Base-by-base conservation (phyloP, 2,329 filamentous ascomycete genomes). In the Allantophomopsis cytisporea region DNA sequence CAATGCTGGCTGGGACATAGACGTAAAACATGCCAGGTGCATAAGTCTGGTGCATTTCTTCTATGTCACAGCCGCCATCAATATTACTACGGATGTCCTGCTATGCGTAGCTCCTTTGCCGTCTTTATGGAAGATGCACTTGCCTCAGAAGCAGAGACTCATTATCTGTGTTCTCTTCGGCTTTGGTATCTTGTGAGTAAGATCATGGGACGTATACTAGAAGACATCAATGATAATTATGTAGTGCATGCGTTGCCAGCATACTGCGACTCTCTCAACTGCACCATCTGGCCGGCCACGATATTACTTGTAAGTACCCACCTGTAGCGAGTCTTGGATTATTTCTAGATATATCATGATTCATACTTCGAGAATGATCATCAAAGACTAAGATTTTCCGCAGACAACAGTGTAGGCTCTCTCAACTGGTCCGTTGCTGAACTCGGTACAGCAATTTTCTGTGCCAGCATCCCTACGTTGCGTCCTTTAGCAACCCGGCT, bases 401-500 rank as follows among this genome's bases (percentile, higher is more conserved):
- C 16, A 46, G 44, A 42, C 16, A 20, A 40, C 12, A 49, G 50
- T 31, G 51, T 54, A 14, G 48, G 53, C 20, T 44, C 55, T n/a
- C 47, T 56, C 5, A 50, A 54, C 21, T 59, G 55, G 56, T 55
- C 51, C 20, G 45, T 53, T 13, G 50, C 56, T 33, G 55, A 58
- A 42, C 47, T 49, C 31, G 49, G 50, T 32, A 50, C 53, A 5
- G 63, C 59, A 15, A 64, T 67, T 16, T 53, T 56, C 28, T 64
- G 54, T 7, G 63, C 62, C 34, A 65, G 61, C 33, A 60, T 64
- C 1, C 53, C 54, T 1, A 55, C 62, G 6, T 60, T 54, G 2
- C 63, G 60, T 1, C 65, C 59, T 6, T 58, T 65, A 3, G 36
- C 39, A 5, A 38, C 32, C 2, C 37, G 35, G 12, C 28, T 38